Percentiles rank a stretch among this genome's conserved stretches.
Conservation (phyloP, 345 rosid genomes). For the Aurinia saxatilis region DNA sequence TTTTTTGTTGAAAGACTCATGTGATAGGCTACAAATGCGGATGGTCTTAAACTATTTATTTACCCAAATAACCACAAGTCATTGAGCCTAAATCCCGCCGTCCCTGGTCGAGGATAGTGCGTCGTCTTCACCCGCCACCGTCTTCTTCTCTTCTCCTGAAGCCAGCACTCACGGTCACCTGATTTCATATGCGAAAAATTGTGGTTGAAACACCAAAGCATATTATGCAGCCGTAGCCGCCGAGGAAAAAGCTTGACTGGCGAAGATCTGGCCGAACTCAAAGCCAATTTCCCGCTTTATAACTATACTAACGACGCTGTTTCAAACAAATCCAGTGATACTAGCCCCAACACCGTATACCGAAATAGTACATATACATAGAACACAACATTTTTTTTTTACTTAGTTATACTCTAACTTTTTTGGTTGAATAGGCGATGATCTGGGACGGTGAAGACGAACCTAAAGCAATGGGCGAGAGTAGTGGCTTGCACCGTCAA, state of each 20-base stretch:
- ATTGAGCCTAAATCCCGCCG: slow-evolving; percentile 37
- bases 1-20: too few species aligned
- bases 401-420: neutral
- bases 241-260: slow-evolving; percentile 80
- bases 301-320: slow-evolving; percentile 55
- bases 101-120: slow-evolving; percentile 35
- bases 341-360: slow-evolving; percentile 52
- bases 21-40: too few species aligned
- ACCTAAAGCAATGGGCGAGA: slow-evolving; percentile 90
- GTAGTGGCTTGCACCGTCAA: slow-evolving; percentile 91
- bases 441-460: slow-evolving; percentile 77
- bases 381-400: neutral
- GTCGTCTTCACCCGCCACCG: slow-evolving; percentile 19
- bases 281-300: slow-evolving; percentile 79
- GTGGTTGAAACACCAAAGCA: slow-evolving; percentile 70
- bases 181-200: slow-evolving; percentile 78
- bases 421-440: slow-evolving; percentile 41
- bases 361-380: slow-evolving; percentile 15
- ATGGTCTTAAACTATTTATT: too few species aligned
- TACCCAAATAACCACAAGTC: slow-evolving; percentile 31
- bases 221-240: slow-evolving; percentile 24
- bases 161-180: slow-evolving; percentile 88
- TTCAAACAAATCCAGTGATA: slow-evolving; percentile 41
- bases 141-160: slow-evolving; percentile 43
- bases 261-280: slow-evolving; percentile 90